These are phyloP conservation scores for Teratosphaeria viscida DNA, from an alignment of 2,329 filamentous ascomycete species.

Conservation along the genomic window DNA sequence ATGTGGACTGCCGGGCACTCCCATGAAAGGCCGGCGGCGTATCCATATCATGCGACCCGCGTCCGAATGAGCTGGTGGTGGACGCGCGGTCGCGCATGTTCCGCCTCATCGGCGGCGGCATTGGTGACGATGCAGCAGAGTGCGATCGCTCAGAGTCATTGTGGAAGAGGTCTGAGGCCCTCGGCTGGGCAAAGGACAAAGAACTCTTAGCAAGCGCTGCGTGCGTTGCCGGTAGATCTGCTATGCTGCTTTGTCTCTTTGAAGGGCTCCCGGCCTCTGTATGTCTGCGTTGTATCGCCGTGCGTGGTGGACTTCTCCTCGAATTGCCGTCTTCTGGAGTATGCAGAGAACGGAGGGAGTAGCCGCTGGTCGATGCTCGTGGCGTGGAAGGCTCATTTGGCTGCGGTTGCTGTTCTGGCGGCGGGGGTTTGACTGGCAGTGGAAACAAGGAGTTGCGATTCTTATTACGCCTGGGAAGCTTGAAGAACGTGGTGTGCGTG, in stretches of 20 bases:
- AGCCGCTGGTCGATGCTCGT: slow-evolving; percentile 23
- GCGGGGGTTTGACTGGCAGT: slow-evolving; percentile 62
- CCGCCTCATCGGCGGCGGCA: slow-evolving; percentile 49
- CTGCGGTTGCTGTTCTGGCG: slow-evolving; percentile 27
- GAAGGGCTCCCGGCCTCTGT: slow-evolving; percentile 15
- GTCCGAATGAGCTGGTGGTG: slow-evolving; percentile 73
- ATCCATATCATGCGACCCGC: slow-evolving; percentile 60
- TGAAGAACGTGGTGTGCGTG: slow-evolving; percentile 63
- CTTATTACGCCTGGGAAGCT: slow-evolving; percentile 63
- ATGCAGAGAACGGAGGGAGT: slow-evolving; percentile 18
- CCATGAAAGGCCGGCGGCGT: slow-evolving; percentile 49
- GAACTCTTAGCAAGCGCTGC: slow-evolving; percentile 41
- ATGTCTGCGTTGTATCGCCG: slow-evolving; percentile 15
- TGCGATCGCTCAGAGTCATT: slow-evolving; percentile 54
- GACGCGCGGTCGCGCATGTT: slow-evolving; percentile 69
- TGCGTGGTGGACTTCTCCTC: slow-evolving; percentile 8
- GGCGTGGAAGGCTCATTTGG: slow-evolving; percentile 23
- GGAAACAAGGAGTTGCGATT: slow-evolving; percentile 75
- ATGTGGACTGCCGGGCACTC: slow-evolving; percentile 63
- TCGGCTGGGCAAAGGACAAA: slow-evolving; percentile 37
- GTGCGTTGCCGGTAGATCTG: slow-evolving; percentile 35
- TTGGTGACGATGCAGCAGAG: slow-evolving; percentile 49
- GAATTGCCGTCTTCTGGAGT: slow-evolving; percentile 6
- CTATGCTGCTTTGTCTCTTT: slow-evolving; percentile 10
- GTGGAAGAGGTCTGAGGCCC: slow-evolving; percentile 39